These are phyloP conservation scores for Dittrichia graveolens DNA, from an alignment of 129 eudicot genomes.

Conservation along the genomic window DNA sequence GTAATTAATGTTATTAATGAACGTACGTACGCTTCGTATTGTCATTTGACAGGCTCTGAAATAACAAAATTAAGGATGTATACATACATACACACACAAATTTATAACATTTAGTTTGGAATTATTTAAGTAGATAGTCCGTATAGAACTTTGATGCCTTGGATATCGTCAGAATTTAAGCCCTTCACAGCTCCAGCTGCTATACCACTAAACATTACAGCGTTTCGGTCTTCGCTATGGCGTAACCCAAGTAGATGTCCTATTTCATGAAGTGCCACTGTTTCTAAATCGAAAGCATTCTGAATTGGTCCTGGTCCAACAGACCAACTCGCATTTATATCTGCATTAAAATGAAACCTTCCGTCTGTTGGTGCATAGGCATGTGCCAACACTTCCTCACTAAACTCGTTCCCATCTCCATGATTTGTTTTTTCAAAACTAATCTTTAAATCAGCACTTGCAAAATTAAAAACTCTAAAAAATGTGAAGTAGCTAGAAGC, in stretches of 20 bases:
- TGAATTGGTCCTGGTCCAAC: background rate
- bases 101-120: too few species aligned
- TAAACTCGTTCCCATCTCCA: conserved; percentile 9
- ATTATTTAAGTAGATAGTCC: background rate
- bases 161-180: conserved; percentile 16
- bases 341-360: conserved; percentile 15
- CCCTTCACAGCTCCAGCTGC: background rate
- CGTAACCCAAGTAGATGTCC: conserved; percentile 27
- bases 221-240: conserved; percentile 10
- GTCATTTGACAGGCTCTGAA: too few species aligned
- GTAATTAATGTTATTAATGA: too few species aligned
- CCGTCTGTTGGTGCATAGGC: conserved; percentile 22
- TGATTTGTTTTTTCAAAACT: background rate
- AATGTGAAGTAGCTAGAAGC: conserved; percentile 21
- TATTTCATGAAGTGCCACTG: conserved; percentile 24
- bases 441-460: conserved; percentile 15
- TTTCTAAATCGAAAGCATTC: background rate
- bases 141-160: conserved; percentile 21
- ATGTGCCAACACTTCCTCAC: background rate
- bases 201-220: conserved; percentile 4
- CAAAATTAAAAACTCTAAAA: background rate
- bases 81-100: too few species aligned
- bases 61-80: too few species aligned
- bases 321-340: background rate
- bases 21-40: too few species aligned